These are phyloP conservation scores for Blastobotrys buckinghamii DNA, from an alignment of 1,139 yeast genomes.

Conservation along the genomic window DNA sequence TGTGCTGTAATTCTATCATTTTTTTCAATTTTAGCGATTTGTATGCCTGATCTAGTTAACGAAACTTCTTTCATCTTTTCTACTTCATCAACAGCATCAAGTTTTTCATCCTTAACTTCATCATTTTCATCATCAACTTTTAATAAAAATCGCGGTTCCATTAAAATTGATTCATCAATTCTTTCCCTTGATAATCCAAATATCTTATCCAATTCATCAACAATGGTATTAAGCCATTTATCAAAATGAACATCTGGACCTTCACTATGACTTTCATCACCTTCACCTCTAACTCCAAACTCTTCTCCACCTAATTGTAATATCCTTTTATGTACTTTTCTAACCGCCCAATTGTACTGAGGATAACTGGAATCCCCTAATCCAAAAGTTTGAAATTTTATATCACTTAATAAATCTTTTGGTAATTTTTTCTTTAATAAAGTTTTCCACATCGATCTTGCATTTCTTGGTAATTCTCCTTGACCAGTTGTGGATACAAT, in stretches of 20 bases:
- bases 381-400: conserved; percentile 71
- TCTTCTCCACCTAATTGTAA: conserved; percentile 77
- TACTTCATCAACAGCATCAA: too few species aligned
- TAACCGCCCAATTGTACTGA: conserved; percentile 74
- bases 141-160: conserved; percentile 42
- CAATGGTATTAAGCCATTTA: conserved; percentile 62
- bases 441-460: conserved; percentile 65
- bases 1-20: conserved; percentile 58
- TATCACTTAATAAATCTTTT: conserved; percentile 46
- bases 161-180: conserved; percentile 32
- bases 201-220: conserved; percentile 37
- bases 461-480: conserved; percentile 85
- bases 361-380: conserved; percentile 95
- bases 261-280: conserved; percentile 77
- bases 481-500: conserved; percentile 93
- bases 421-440: conserved; percentile 67
- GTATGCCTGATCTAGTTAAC: conserved; percentile 24
- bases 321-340: conserved; percentile 72
- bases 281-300: conserved; percentile 70
- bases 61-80: conserved; percentile 21
- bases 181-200: conserved; percentile 10
- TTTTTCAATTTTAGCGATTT: conserved; percentile 39
- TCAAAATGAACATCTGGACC: conserved; percentile 74
- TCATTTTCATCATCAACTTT: conserved; percentile 20
- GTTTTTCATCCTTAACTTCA: conserved; percentile 21